Percentiles rank a stretch among this genome's conserved stretches.
These are phyloP conservation scores for Epicoccum nigrum DNA, from an alignment of 2,329 filamentous ascomycete species.

Conservation along the genomic window DNA sequence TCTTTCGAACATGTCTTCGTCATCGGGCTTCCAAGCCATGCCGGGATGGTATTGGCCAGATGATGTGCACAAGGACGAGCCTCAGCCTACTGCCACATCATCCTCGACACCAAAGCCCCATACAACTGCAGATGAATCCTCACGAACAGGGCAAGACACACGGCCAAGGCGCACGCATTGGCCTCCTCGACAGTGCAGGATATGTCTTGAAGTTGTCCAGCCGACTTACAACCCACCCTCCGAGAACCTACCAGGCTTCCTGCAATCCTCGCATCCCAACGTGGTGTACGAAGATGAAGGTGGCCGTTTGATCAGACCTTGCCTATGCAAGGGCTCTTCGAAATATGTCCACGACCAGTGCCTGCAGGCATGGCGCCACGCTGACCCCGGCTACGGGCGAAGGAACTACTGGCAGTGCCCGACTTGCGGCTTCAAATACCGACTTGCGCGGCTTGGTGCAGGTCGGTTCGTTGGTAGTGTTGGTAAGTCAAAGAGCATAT, in stretches of 20 bases:
- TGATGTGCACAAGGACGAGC: slow-evolving; percentile 48
- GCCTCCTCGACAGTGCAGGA: slow-evolving; percentile 79
- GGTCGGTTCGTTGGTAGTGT: slow-evolving; percentile 64
- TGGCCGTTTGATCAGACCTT: slow-evolving; percentile 82
- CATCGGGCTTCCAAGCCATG: slow-evolving; percentile 47
- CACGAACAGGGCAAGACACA: slow-evolving; percentile 22
- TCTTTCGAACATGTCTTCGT: slow-evolving; percentile 48
- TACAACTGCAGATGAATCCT: slow-evolving; percentile 17
- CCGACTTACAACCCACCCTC: slow-evolving; percentile 64
- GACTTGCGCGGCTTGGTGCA: slow-evolving; percentile 77
- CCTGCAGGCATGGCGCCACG: slow-evolving; percentile 79
- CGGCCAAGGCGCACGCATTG: slow-evolving; percentile 58
- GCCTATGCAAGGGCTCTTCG: slow-evolving; percentile 90
- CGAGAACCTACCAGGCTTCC: slow-evolving; percentile 61
- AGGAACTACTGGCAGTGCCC: slow-evolving; percentile 87
- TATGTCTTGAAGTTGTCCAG: slow-evolving; percentile 78
- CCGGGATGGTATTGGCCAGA: slow-evolving; percentile 57
- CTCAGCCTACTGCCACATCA: slow-evolving; percentile 15
- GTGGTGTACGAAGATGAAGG: slow-evolving; percentile 77
- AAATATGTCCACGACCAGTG: slow-evolving; percentile 95
- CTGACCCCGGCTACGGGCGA: slow-evolving; percentile 66
- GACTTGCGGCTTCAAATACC: slow-evolving; percentile 85
- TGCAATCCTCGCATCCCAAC: slow-evolving; percentile 59
- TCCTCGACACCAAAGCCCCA: slow-evolving; percentile 24
- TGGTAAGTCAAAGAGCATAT: slow-evolving; percentile 37